Base-by-base conservation (phyloP, 2,329 filamentous ascomycete species). In the Sarocladium oryzae region DNA sequence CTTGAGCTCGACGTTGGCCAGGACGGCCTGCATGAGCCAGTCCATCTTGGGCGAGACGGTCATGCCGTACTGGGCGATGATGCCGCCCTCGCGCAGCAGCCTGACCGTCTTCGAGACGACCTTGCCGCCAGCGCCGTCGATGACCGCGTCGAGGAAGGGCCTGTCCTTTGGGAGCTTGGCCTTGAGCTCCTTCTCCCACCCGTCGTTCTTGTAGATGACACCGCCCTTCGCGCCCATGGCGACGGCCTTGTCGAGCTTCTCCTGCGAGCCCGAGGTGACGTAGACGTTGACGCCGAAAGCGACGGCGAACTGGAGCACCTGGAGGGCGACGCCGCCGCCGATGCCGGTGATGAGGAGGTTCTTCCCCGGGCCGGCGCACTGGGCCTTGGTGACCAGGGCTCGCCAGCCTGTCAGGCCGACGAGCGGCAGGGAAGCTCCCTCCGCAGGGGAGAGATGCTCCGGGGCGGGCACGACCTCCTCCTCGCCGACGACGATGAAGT, bases 31-130 rank as follows among this genome's bases (percentile, higher is more conserved):
- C 88, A 96, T 96, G 11, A 81, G 62, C 78, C 88, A 96, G 49
- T 88, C 82, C 85, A 95, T 92, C 70, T 86, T 89, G 1, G 92
- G 91, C 0, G 76, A 73, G 2, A 88, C 72, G 0, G 92, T 97
- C 92, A 97, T 96, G 54, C 93, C 92, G 65, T 97, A 97, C 58
- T 85, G 75, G 2, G 84, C 80, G 53, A 97, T 85, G n/a, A 92
- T 77, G 51, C 91, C 93, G 5, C 93, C 92, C 1, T 78, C 68
- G 79, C 89, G 91, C 50, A 97, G 72, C 50, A 96, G 62, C 62
- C 74, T 82, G 43, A 76, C 71, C 1, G 81, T 78, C 64, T 84
- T 86, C 33, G 76, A 72, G n/a, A 95, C 79, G 38, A 96, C 76
- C 68, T 95, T 85, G 1, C 89, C 91, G 2, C 92, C 92, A 0